Evolutionary conservation across 2,329 filamentous ascomycete species (phyloP), one percentile per base, ranked within the genome.

Genomic region (Fusarium circinatum): DNA sequence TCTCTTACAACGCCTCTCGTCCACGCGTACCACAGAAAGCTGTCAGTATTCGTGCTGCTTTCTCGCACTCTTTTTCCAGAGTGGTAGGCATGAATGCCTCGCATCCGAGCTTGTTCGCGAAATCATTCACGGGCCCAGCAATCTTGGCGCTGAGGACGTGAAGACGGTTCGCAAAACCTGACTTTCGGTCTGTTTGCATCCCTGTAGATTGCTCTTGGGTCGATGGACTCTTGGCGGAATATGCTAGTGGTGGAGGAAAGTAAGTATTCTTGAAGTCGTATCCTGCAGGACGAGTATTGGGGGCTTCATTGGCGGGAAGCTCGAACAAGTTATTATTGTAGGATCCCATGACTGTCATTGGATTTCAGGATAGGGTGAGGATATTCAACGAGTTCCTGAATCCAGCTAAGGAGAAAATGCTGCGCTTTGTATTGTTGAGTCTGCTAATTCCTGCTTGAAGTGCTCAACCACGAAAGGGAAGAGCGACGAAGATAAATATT

Each of bases 391-490:
- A 39, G 24, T 54, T 54, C 5, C 20, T 9, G 10, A 39, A 54
- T 39, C 18, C 34, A n/a, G 10, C 20, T 26, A 7, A 36, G 7
- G 20, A 54, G 34, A n/a, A 18, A 22, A 18, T 17, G 10, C 11
- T 28, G 1, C 6, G 6, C 8, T 28, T n/a, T 17, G 11, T n/a
- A 18, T 3, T 17, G 13, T 22, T 12, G 7, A 54, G 34, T 39
- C 24, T 2, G 24, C 8, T 3, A 1, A 22, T 8, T 39, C 14
- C n/a, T 39, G 9, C 7, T n/a, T 3, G 4, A 14, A 13, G 24
- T 28, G 12, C 51, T n/a, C 14, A 2, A 9, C 24, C 20, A 3
- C 8, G 20, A 22, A 13, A 13, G 14, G 10, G 51, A 7, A 39
- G 10, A 18, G 20, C 5, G 22, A 22, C 8, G 24, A 54, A 26